Base-by-base conservation (phyloP, 805 yeast genomes). In the Myxozyma monticola region DNA sequence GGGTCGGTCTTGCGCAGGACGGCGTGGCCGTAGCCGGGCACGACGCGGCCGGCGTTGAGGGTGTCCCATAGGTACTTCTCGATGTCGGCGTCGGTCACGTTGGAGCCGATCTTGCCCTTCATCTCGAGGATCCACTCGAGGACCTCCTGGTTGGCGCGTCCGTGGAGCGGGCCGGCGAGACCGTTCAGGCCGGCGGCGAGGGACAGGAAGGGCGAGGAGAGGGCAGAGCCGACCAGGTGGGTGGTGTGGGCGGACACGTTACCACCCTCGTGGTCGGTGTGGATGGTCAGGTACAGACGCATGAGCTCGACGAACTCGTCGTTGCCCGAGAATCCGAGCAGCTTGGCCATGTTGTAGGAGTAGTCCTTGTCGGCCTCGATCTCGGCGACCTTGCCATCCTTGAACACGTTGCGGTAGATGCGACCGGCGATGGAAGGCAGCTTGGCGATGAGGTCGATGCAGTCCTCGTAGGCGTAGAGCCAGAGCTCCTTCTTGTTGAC, bases 221-320 rank as follows among this genome's bases (percentile, higher is more conserved):
- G 75, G 37, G 93, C 90, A 9, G 90, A 84, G 62, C 93, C 93
- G 56, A 85, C 93, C 67, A 85, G 73, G 71, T 85, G 91, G 51
- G 93, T 85, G 59, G 93, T 81, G 74, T 85, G 93, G 42, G 93
- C 93, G 56, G 88, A 82, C 54, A 85, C 93, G 67, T 85, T 85
- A 71, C 93, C 93, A 73, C 93, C 95, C 76, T 85, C 95, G 74
- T 85, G 95, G 69, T 85, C 95, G 48, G 88, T 79, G 76, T 85
- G 95, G 67, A 85, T 81, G 55, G 91, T 81, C 65, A 85, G 71
- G 77, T 85, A 85, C 61, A 86, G 75, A 74, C 95, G 81, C 81
- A 85, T 80, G 63, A 86, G 77, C 69, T 85, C 90, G 51, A 81
- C 78, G 67, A 85, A 85, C 67, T 84, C 88, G 60, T 75, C 74